Evolutionary conservation across 176 grass and related monocot species (phyloP).

Genomic region (Triticum aestivum): IWGSC_CS_RefSeq_v2.1 NC_057801.1:169949236-169949735

Average conservation of each 20-base stretch:
- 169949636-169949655: neutral
- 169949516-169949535: constrained; percentile 11
- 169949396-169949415: neutral
- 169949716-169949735: neutral
- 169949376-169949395: neutral
- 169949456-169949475: constrained; percentile 4
- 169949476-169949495: neutral
- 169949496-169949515: constrained; percentile 14
- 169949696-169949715: neutral
- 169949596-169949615: neutral
- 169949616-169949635: neutral
- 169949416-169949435: neutral
- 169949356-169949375: neutral
- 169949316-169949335: neutral
- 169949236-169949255: neutral
- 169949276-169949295: neutral
- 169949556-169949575: neutral
- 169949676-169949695: neutral
- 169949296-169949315: neutral
- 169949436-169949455: neutral
- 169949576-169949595: neutral
- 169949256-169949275: neutral
- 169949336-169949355: neutral
- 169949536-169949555: neutral
- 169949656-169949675: neutral